Evolutionary conservation across 306 rosid species (phyloP), one percentile per base, ranked within the genome.

Genomic region (Abrus pulchellus): DNA sequence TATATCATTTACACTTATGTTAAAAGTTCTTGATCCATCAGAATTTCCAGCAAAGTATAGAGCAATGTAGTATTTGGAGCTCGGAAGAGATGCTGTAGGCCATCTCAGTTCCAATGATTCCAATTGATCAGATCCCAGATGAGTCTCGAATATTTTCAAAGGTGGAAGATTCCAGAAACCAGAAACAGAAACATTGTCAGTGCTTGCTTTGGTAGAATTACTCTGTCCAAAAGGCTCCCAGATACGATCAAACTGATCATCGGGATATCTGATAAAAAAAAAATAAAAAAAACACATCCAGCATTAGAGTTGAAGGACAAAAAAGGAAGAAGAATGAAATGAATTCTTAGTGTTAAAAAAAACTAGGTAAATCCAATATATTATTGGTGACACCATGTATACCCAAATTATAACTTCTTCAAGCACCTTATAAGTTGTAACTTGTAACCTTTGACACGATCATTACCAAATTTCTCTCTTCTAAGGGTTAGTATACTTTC

Each of bases 91-190:
- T 50, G 52, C 29, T 5, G 80, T 72, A 60, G 98, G 99, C 98
- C 99, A 96, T 66, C 78, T 66, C 74, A 93, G 59, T 88, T 86
- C 91, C 74, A 87, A 69, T 27, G 87, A 73, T 63, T 87, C 87
- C 59, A 76, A 71, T 65, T 55, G 71, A 52, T 84, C 83, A 66
- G 85, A 80, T 10, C 86, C 89, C 82, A 90, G 30, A 76, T 85
- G 83, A 9, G 93, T 86, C 75, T 92, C 87, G 43, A 96, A 92
- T 70, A 93, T 52, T 69, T 87, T 90, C 30, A 5, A 41, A 48
- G 98, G 97, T 5, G 98, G 98, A 75, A 90, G 83, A 70, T 96
- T 96, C 99, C 99, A 96, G 63, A 96, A 83, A 5, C 90, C 91
- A 84, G 94, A 92, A 79, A 85, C 90, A 77, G 93, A 88, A 56